These are phyloP conservation scores for Persicaria tinctoria DNA, from an alignment of 148 eudicot species.

Conservation along the genomic window DNA sequence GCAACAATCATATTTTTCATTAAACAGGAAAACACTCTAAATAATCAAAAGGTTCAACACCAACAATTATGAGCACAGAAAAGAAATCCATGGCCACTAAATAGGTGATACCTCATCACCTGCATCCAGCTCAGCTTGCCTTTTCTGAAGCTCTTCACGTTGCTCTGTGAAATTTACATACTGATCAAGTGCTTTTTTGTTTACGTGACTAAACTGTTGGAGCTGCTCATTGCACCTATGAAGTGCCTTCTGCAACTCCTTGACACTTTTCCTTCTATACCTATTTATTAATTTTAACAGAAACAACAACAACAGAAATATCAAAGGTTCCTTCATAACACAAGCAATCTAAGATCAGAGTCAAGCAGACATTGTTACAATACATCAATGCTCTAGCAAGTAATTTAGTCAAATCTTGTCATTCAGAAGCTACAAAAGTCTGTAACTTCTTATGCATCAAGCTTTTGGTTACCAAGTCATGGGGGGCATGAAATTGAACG, in stretches of 20 bases:
- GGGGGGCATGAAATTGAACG: not conserved
- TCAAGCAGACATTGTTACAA: not conserved
- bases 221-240: conserved; percentile 93
- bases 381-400: not conserved
- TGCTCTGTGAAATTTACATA: conserved; percentile 97
- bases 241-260: conserved; percentile 85
- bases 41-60: not conserved
- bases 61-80: not conserved
- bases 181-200: conserved; percentile 98
- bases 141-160: conserved; percentile 88
- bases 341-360: conserved; percentile 1
- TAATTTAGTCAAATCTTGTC: not conserved
- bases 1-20: conserved; percentile 20
- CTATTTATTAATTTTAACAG: conserved; percentile 32
- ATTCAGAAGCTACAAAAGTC: not conserved
- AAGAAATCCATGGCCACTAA: not conserved
- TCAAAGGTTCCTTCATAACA: not conserved
- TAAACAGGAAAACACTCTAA: conserved; percentile 7
- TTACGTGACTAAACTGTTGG: conserved; percentile 94
- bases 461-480: not conserved
- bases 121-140: conserved; percentile 94
- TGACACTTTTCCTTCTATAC: conserved; percentile 60
- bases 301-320: not conserved
- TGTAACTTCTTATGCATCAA: not conserved
- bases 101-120: conserved; percentile 78